These are phyloP conservation scores for Domatiomyces globalis DNA, from an alignment of 2,329 filamentous ascomycete species.

Conservation along the genomic window DNA sequence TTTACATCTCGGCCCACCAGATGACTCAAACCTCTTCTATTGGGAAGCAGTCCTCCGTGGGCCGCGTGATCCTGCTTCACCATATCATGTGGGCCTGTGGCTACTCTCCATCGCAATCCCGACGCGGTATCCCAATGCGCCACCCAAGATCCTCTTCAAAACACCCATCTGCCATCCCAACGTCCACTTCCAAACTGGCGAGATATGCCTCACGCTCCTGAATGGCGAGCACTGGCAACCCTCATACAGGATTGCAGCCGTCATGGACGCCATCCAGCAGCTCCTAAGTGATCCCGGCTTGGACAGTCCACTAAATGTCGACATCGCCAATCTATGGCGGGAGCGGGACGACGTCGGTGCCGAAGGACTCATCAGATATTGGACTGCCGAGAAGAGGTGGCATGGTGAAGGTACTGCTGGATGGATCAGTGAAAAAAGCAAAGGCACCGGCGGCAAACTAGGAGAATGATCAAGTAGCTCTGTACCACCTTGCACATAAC, in stretches of 20 bases:
- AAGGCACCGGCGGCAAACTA: constrained; percentile 15
- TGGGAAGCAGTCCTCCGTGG: constrained; percentile 50
- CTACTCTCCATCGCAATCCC: constrained; percentile 66
- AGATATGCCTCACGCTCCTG: constrained; percentile 87
- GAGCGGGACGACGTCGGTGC: constrained; percentile 31
- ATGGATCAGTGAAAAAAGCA: constrained; percentile 14
- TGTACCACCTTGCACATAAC: too few relatives aligned
- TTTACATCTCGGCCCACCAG: constrained; percentile 41
- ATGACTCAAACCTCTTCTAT: constrained; percentile 43
- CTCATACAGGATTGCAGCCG: constrained; percentile 57
- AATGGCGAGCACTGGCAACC: constrained; percentile 63
- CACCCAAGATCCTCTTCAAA: constrained; percentile 66
- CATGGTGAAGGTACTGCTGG: constrained; percentile 21
- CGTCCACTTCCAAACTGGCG: constrained; percentile 57
- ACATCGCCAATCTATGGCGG: constrained; percentile 33
- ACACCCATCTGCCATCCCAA: constrained; percentile 81
- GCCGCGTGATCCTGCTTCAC: constrained; percentile 23
- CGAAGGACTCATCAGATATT: constrained; percentile 35
- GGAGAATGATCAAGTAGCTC: constrained; percentile 1
- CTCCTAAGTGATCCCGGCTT: constrained; percentile 32
- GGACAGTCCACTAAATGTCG: constrained; percentile 36
- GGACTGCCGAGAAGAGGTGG: constrained; percentile 34
- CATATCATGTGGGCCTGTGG: constrained; percentile 56
- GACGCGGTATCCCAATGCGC: constrained; percentile 58
- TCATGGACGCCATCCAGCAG: constrained; percentile 34